Evolutionary conservation across 2,329 filamentous ascomycete species (phyloP).

Genomic region (Penicillium sp.): DNA sequence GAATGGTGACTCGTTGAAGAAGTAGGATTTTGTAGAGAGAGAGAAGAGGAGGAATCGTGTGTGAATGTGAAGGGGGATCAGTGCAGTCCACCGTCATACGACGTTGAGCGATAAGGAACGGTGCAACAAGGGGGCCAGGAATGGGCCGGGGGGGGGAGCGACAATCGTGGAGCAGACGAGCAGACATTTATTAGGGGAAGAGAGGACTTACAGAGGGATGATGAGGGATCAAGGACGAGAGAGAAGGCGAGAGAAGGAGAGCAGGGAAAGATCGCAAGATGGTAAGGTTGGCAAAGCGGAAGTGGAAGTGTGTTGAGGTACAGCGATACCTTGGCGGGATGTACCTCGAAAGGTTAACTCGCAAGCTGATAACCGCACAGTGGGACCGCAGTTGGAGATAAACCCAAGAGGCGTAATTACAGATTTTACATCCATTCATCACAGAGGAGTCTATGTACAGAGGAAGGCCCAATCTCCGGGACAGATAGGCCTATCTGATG

Average conservation of each 20-base stretch:
- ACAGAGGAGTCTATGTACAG: background rate
- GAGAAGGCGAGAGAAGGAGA: background rate
- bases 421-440: background rate
- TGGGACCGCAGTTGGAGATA: background rate
- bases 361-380: no score
- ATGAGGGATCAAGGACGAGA: background rate
- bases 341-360: background rate
- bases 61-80: background rate
- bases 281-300: background rate
- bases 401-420: background rate
- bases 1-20: no score
- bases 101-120: background rate
- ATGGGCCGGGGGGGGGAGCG: background rate
- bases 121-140: slow-evolving; percentile 5
- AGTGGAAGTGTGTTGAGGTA: background rate
- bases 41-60: background rate
- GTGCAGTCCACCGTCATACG: background rate
- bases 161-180: background rate
- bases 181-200: background rate
- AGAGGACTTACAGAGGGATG: background rate
- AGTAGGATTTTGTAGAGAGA: background rate
- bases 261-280: background rate
- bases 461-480: background rate
- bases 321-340: slow-evolving; percentile 1
- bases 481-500: background rate